Evolutionary conservation across 2,329 filamentous ascomycete species (phyloP), one percentile per base, ranked within the genome.

Genomic region (Botrytis fragariae): DNA sequence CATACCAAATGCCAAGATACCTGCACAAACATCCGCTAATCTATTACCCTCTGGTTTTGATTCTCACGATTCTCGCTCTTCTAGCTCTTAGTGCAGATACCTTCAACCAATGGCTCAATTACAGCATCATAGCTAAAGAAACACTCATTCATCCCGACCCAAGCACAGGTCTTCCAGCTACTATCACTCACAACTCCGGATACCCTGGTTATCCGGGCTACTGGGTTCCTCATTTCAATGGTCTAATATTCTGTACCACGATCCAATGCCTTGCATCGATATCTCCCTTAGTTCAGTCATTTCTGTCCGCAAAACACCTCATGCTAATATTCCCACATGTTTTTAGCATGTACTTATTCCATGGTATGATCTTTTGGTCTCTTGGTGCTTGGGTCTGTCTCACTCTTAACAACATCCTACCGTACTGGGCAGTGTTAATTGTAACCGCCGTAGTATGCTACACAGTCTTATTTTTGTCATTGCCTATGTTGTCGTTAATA

Each of bases 291-390:
- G 75, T 84, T 1, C 85, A 86, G 75, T 83, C 81, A 76, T 74
- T 84, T 16, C 79, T 86, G 3, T 84, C 83, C 4, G 78, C 81
- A 6, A 82, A 80, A 35, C 65, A 82, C 35, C 79, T 86, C 42
- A 81, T 83, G 9, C 79, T 81, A 62, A 77, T 86, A 29, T 85
- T 85, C 77, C 84, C 84, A 8, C 84, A 86, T 76, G 84, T 85
- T 75, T 85, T 85, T 78, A 86, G 84, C 54, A 84, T 86, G 71
- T 86, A 86, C 75, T 82, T 86, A 12, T 80, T 85, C 67, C 84
- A 86, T 75, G 84, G 84, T 54, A 77, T 81, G 57, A 76, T 81
- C 29, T 81, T 81, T 74, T 81, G 80, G 80, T 75, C 76, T 18
- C 57, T 81, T 10, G 80, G 80, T 25, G 73, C 80, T 25, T 76